Base-by-base conservation (phyloP, 2,329 filamentous ascomycete genomes). In the Rutstroemia sp. region DNA sequence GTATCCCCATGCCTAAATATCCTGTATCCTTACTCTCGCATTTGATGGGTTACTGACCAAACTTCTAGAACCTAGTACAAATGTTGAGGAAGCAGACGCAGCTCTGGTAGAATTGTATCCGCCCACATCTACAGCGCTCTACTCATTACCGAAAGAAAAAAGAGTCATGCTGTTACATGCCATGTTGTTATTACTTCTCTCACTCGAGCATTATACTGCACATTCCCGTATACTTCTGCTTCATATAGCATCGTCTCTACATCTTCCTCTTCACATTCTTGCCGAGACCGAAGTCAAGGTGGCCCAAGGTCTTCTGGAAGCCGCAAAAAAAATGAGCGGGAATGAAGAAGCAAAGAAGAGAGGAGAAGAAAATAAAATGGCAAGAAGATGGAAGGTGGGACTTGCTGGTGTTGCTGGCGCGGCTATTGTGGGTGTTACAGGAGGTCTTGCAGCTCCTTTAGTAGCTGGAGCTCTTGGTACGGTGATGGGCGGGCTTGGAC, bases 391-490 rank as follows among this genome's bases (percentile, higher is more conserved):
- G 89, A 96, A 96, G 69, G 90, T 96, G 19, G 90, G 92, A 0
- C 77, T 96, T 25, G 92, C 92, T 0, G 89, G 88, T 8, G 90
- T 95, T 0, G 91, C 90, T 0, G 92, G 92, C 10, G 92, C 92
- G n/a, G 82, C 81, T 0, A 73, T 90, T 1, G 86, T 91, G 38
- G 85, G 85, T 9, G 78, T 88, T 4, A 88, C 86, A 0, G 87
- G 87, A 27, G 87, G 87, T 34, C 80, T 96, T 9, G 87, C 90
- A 8, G 83, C 87, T 1, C 86, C 90, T 0, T 76, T 97, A 2
- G 80, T 57, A 3, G 55, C 55, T 6, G 55, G 55, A 5, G 55
- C 50, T 54, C 18, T 57, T 5, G 55, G 55, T 1, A 57, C 44
- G 16, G 78, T 92, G 0, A 87, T 92, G 74, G 85, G 87, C 23